phyloP scores from a whole-genome alignment of 306 rosid species.

The Cucurbita pepo region DNA sequence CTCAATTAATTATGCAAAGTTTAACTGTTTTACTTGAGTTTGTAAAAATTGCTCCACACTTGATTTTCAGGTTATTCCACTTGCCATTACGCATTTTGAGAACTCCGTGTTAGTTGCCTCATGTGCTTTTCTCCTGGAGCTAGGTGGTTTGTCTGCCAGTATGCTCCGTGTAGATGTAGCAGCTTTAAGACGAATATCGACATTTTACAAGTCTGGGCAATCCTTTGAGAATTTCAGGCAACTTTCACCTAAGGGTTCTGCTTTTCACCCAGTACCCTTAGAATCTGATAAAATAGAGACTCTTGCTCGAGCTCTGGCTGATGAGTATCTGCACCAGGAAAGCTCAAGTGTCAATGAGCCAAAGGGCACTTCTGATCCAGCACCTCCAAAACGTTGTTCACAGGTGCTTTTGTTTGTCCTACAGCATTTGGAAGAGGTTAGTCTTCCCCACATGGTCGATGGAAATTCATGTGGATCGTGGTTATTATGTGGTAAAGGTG shows the following conservation, averaged over 20 bases:
- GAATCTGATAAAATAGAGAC: slow-evolving; percentile 55
- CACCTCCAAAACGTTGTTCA: slow-evolving; percentile 31
- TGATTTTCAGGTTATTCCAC: slow-evolving; percentile 61
- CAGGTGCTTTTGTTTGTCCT: slow-evolving; percentile 61
- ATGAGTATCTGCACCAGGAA: slow-evolving; percentile 61
- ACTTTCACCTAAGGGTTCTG: slow-evolving; percentile 47
- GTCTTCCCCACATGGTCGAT: slow-evolving; percentile 45
- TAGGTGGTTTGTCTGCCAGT: slow-evolving; percentile 78
- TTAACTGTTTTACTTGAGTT: slow-evolving; percentile 4
- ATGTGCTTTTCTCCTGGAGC: slow-evolving; percentile 78
- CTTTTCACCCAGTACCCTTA: slow-evolving; percentile 49
- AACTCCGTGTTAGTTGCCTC: slow-evolving; percentile 75
- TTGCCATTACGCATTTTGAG: slow-evolving; percentile 80
- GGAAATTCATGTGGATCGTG: slow-evolving; percentile 79
- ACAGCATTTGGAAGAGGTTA: slow-evolving; percentile 71
- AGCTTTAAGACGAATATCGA: slow-evolving; percentile 67
- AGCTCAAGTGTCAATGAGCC: slow-evolving; percentile 20
- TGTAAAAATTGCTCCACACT: slow-evolving; percentile 6
- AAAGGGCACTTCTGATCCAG: slow-evolving; percentile 20
- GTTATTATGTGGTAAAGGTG: slow-evolving; percentile 62
- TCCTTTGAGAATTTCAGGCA: slow-evolving; percentile 46
- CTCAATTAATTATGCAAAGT: not conserved
- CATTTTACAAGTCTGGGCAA: slow-evolving; percentile 46
- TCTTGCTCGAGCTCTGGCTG: slow-evolving; percentile 83
- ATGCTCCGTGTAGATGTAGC: slow-evolving; percentile 65